Evolutionary conservation across 805 yeast species (phyloP), one percentile per base, ranked within the genome.

Genomic region (Yamadazyma ubonensis): DNA sequence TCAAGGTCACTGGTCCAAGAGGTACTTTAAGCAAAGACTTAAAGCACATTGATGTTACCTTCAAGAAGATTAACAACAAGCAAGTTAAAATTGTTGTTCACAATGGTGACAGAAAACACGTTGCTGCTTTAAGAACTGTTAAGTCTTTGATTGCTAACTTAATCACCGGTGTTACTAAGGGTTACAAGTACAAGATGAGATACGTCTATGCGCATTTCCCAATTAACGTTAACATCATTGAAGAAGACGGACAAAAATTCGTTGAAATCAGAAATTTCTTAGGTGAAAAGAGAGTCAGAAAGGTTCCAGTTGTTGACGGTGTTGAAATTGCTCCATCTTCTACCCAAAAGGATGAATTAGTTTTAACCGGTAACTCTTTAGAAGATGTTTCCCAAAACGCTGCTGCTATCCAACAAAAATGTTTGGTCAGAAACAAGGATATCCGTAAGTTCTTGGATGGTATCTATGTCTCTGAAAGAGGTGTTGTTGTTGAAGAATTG

Each of bases 171-270:
- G 99, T 93, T 70, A 93, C 99, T 71, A 83, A 83, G 79, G 99
- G 98, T 75, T 91, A 76, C 95, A 83, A 86, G 78, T 93, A 93
- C 93, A 93, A 93, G 86, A 85, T 93, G 97, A 89, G 98, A 82
- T 90, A 88, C 74, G 99, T 93, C 54, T 95, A 91, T 71, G 99
- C 99, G 83, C 99, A 93, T 87, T 93, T 93, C 96, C 99, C 99
- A 73, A 93, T 95, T 77, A 93, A 93, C 77, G 96, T 93, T 58
- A 91, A 90, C 80, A 72, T 89, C 57, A 69, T 86, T 67, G 87
- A 86, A 55, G 76, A 78, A 63, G 91, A 91, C 45, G 87, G 86
- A 58, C 60, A 68, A 39, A 73, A 78, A 52, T 79, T 64, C 64
- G 85, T 91, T 60, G 98, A 93, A 80, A 90, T 93, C 80, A 90